These are phyloP conservation scores for Phytophthora aleatoria DNA, from an alignment of 352 stramenopile species.

Conservation along the genomic window DNA sequence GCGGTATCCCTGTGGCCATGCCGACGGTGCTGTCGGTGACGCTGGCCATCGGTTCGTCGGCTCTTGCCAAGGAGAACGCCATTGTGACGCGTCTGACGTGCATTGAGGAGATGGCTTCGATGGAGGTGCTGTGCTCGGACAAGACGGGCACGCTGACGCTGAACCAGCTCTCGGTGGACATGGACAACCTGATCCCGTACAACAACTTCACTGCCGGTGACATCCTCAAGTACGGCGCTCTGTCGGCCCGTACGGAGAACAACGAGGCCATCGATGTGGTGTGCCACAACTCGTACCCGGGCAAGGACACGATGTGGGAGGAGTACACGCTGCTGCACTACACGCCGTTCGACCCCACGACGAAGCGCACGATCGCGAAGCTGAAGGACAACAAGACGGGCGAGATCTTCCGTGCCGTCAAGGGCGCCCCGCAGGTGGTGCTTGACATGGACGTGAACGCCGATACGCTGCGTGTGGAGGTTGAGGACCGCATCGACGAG, in stretches of 20 bases:
- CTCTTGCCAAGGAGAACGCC: constrained; percentile 89
- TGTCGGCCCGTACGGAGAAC: constrained; percentile 74
- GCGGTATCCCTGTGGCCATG: constrained; percentile 94
- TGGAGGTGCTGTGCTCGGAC: constrained; percentile 95
- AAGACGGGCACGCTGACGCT: constrained; percentile 95
- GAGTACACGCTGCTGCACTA: constrained; percentile 81
- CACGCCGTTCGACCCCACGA: constrained; percentile 84
- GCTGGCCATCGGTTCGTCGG: constrained; percentile 91
- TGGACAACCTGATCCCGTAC: constrained; percentile 83
- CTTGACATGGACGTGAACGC: constrained; percentile 81
- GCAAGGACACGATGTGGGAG: constrained; percentile 79
- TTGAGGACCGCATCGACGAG: constrained; percentile 87
- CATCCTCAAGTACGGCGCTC: constrained; percentile 65
- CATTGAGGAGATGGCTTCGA: constrained; percentile 93
- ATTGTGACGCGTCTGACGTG: constrained; percentile 93
- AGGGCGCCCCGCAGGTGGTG: constrained; percentile 93
- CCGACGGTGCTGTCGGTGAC: constrained; percentile 92
- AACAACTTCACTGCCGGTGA: constrained; percentile 62
- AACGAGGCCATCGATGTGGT: constrained; percentile 79
- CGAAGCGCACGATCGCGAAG: constrained; percentile 93
- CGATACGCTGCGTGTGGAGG: constrained; percentile 55
- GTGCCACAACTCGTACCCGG: constrained; percentile 79
- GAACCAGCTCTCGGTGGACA: constrained; percentile 95
- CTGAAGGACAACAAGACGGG: constrained; percentile 81
- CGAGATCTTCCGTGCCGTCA: constrained; percentile 90